Evolutionary conservation across 768 basidiomycete species (phyloP).

Genomic region (Cystobasidiopsis lactophilus): DNA sequence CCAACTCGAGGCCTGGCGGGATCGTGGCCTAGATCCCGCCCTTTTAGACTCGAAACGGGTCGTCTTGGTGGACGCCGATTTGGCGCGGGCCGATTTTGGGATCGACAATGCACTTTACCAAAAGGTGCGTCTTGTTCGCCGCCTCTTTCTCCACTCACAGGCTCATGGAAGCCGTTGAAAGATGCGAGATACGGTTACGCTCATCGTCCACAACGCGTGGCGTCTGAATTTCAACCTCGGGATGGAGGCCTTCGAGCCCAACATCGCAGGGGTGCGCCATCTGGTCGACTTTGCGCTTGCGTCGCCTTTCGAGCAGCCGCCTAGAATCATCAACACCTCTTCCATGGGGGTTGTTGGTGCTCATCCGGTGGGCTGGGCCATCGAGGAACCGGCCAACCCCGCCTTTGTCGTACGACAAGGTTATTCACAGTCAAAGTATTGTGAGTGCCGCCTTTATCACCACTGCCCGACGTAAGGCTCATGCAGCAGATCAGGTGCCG

Average conservation of each 20-base stretch:
- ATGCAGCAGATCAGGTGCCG: too few species aligned
- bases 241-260: neutral
- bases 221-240: constrained; percentile 4
- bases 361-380: constrained; percentile 1
- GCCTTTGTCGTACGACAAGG: neutral
- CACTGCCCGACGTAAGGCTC: too few species aligned
- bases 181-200: neutral
- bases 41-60: neutral
- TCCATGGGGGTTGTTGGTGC: constrained; percentile 1
- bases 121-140: neutral
- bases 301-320: neutral
- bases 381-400: neutral
- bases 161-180: too few species aligned
- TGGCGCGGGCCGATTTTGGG: neutral
- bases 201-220: constrained; percentile 4
- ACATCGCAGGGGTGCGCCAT: neutral
- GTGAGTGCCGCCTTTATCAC: too few species aligned
- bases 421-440: neutral
- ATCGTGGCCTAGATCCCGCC: neutral
- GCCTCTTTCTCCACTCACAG: too few species aligned
- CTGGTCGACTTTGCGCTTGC: neutral
- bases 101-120: neutral
- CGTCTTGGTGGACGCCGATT: neutral
- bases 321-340: constrained; percentile 1
- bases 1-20: neutral